Evolutionary conservation across 106 monocot genomes (phyloP).

Genomic region (Xerophyta viscosa): DNA sequence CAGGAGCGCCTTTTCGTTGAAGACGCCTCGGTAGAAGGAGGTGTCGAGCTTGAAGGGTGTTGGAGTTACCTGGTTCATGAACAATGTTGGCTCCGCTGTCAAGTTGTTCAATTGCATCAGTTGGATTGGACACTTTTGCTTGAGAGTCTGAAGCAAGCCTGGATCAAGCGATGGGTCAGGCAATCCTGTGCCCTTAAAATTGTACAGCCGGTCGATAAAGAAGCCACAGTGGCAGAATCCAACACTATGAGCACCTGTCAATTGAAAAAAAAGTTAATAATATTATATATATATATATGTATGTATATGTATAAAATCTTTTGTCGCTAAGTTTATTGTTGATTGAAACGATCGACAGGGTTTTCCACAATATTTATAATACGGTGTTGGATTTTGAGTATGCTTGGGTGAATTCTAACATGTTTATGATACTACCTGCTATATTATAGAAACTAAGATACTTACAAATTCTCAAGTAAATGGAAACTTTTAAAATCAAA

Average conservation of each 20-base stretch:
- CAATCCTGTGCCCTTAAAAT: constrained; percentile 19
- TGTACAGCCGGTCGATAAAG: constrained; percentile 37
- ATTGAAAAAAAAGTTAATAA: not conserved
- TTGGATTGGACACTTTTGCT: constrained; percentile 13
- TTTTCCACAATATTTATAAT: no score
- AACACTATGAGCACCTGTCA: constrained; percentile 42
- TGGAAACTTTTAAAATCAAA: no score
- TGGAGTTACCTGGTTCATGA: constrained; percentile 16
- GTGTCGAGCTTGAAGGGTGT: constrained; percentile 5
- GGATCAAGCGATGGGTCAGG: constrained; percentile 15
- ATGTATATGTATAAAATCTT: no score
- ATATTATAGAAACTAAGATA: no score
- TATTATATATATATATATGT: no score
- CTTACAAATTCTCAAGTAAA: no score
- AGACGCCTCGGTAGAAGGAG: constrained; percentile 16
- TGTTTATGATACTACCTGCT: no score
- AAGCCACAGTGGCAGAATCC: constrained; percentile 38
- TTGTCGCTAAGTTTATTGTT: no score
- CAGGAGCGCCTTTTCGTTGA: constrained; percentile 9
- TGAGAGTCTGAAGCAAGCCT: constrained; percentile 11
- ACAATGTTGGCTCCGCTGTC: constrained; percentile 13
- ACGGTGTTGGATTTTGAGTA: no score
- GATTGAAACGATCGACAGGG: no score
- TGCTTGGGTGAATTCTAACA: no score
- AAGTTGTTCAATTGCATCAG: constrained; percentile 7